These are phyloP conservation scores for Podaxis mareebaensis DNA, from an alignment of 768 basidiomycete species.

Conservation along the genomic window DNA sequence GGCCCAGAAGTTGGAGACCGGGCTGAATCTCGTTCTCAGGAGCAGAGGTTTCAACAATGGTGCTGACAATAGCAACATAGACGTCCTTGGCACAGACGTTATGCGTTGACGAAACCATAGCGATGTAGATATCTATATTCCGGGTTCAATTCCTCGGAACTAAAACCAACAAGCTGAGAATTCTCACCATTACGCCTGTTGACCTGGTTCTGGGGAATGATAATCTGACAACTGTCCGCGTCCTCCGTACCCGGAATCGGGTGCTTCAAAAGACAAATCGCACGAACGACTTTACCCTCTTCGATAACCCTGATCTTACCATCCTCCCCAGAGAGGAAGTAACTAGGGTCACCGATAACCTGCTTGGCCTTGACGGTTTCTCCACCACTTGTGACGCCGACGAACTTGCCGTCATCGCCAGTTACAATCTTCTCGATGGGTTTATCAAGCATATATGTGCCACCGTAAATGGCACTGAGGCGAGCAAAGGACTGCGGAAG, in stretches of 20 bases:
- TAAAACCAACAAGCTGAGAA: background rate
- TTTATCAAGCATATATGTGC: constrained; percentile 99
- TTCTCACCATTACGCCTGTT: constrained; percentile 82
- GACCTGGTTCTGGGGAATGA: constrained; percentile 99
- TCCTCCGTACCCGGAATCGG: constrained; percentile 98
- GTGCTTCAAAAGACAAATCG: constrained; percentile 97
- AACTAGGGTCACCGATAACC: constrained; percentile 97
- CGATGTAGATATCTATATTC: constrained; percentile 91
- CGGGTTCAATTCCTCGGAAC: background rate
- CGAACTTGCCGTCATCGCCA: constrained; percentile 82
- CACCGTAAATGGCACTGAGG: constrained; percentile 97
- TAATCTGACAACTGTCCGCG: constrained; percentile 92
- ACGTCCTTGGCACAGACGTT: constrained; percentile 96
- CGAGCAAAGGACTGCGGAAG: constrained; percentile 99
- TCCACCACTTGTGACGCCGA: constrained; percentile 84
- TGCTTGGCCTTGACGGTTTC: constrained; percentile 97
- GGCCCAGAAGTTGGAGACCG: constrained; percentile 87
- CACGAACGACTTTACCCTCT: constrained; percentile 91
- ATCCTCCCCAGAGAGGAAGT: constrained; percentile 80
- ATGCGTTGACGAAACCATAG: constrained; percentile 95
- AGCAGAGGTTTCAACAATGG: constrained; percentile 91
- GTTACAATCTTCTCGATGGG: constrained; percentile 88
- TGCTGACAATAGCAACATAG: constrained; percentile 97
- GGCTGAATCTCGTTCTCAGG: constrained; percentile 94
- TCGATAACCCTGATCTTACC: constrained; percentile 90